Conservation (phyloP, 2,329 filamentous ascomycete genomes). For the Sporothrix pseudoabietina region DNA sequence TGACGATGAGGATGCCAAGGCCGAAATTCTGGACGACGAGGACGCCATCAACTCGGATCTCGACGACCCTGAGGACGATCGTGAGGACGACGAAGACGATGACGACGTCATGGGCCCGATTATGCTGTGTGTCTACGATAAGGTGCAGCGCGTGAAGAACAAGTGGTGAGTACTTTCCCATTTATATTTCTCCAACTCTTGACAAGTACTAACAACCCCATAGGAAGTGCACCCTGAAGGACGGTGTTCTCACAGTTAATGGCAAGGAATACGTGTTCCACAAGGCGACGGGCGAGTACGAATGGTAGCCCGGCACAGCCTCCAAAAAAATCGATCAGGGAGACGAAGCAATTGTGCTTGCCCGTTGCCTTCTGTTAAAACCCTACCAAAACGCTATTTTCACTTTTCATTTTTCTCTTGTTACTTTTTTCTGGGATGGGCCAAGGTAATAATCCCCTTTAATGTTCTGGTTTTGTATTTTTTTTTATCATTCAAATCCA, state of each 20-base stretch:
- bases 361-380: not conserved
- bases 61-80: conserved; percentile 87
- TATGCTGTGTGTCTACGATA: conserved; percentile 99
- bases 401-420: not conserved
- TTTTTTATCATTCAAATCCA: not conserved
- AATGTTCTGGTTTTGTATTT: not conserved
- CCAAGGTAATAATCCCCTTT: not conserved
- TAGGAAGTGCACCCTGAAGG: conserved; percentile 97
- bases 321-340: not conserved
- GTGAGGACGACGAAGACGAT: conserved; percentile 81
- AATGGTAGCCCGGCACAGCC: conserved; percentile 67
- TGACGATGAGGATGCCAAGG: conserved; percentile 61
- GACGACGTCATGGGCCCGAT: conserved; percentile 83
- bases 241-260: conserved; percentile 89
- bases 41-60: conserved; percentile 98
- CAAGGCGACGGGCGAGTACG: conserved; percentile 95
- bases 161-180: conserved; percentile 67
- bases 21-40: conserved; percentile 70
- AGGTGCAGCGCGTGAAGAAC: conserved; percentile 98
- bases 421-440: not conserved
- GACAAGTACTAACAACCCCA: conserved; percentile 33
- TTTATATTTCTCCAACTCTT: conserved; percentile 30
- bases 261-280: conserved; percentile 97
- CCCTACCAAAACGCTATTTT: not conserved
- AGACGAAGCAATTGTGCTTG: not conserved